phyloP scores from a whole-genome alignment of 164 flowering plant genomes.

The Umbilicus rupestris region DNA sequence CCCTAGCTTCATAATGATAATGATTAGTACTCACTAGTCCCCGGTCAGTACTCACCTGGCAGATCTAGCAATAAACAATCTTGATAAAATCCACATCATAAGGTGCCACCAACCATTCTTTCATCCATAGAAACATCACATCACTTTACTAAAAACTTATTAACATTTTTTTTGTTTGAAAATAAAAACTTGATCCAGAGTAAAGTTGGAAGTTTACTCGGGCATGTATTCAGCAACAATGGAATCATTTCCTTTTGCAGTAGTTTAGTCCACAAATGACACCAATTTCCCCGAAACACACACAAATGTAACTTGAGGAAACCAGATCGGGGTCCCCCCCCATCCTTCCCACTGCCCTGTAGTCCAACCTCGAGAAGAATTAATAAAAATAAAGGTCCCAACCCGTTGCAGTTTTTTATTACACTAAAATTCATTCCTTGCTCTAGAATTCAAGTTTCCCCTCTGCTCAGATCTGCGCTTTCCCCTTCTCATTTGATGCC shows the following conservation, averaged over 20 bases:
- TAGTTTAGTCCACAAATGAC: constrained; percentile 1
- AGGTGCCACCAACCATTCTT: neutral
- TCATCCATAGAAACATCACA: neutral
- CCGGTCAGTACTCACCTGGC: too few species aligned
- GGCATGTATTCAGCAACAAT: neutral
- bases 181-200: neutral
- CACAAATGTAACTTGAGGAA: neutral
- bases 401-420: neutral
- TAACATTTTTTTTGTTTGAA: too few species aligned
- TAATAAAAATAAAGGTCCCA: neutral
- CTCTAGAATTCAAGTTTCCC: neutral
- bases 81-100: neutral
- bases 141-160: neutral
- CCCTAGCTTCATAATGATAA: too few species aligned
- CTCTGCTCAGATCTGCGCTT: neutral
- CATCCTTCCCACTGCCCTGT: neutral
- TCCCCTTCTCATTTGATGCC: neutral
- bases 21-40: too few species aligned
- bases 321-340: neutral
- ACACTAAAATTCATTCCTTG: neutral
- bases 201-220: neutral
- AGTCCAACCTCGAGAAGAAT: constrained; percentile 1
- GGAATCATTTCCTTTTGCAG: neutral
- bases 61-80: neutral
- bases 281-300: neutral